A percentile compares a stretch with the other conserved stretches of the same genome.
These are phyloP conservation scores for Rehmannia glutinosa DNA, from an alignment of 257 asterid genomes.

Conservation along the genomic window DNA sequence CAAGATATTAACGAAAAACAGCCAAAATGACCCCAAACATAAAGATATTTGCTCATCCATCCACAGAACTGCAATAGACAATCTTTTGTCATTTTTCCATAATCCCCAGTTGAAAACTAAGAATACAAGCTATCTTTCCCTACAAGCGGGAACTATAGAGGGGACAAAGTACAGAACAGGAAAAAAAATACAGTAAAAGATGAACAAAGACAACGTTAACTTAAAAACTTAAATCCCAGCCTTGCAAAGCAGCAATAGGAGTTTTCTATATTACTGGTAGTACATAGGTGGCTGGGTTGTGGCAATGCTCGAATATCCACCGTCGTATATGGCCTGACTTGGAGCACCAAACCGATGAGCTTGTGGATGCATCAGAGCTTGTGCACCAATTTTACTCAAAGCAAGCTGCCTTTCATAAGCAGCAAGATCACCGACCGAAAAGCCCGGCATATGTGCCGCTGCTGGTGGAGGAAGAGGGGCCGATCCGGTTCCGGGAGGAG, in stretches of 20 bases:
- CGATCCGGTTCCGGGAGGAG: conserved; percentile 70
- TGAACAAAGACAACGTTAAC: background rate
- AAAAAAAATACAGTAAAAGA: background rate
- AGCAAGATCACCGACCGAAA: conserved; percentile 53
- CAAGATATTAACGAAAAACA: no score
- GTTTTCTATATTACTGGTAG: conserved; percentile 30
- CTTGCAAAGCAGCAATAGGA: background rate
- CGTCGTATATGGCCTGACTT: conserved; percentile 49
- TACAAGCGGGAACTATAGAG: background rate
- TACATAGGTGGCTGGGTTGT: conserved; percentile 57
- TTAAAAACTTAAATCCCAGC: background rate
- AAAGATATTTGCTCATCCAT: no score
- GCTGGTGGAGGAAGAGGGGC: conserved; percentile 80
- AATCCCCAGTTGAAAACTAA: no score
- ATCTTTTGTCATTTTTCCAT: no score
- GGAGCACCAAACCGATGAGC: conserved; percentile 53
- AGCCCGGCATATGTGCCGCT: conserved; percentile 42
- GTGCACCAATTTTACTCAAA: conserved; percentile 50
- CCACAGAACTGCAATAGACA: no score
- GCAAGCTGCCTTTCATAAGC: conserved; percentile 60
- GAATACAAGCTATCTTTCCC: background rate
- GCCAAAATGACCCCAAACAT: no score
- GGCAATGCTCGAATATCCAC: conserved; percentile 39
- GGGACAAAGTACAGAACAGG: background rate
- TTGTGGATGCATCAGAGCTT: conserved; percentile 64